These are phyloP conservation scores for Chenopodium album DNA, from an alignment of 148 eudicot genomes.

Conservation along the genomic window DNA sequence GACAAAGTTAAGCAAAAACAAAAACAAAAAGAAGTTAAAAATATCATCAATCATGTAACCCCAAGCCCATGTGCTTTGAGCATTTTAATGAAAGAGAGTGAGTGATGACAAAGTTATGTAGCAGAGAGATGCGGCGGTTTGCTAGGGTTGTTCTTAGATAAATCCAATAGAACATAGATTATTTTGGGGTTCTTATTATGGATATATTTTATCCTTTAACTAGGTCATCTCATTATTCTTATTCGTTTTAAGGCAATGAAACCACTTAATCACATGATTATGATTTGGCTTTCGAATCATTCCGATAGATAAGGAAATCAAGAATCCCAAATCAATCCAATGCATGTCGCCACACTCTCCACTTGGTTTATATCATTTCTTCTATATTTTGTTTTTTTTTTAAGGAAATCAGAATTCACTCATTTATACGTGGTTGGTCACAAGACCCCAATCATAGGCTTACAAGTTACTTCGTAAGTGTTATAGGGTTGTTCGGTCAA, in stretches of 20 bases:
- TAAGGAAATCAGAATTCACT: too few relatives aligned
- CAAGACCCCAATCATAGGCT: too few relatives aligned
- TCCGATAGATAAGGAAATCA: background rate
- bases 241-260: background rate
- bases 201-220: background rate
- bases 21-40: too few relatives aligned
- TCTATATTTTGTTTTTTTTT: too few relatives aligned
- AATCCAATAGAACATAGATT: background rate
- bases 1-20: too few relatives aligned
- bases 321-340: background rate
- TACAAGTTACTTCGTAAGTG: too few relatives aligned
- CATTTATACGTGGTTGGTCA: too few relatives aligned
- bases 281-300: background rate
- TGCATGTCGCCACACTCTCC: background rate
- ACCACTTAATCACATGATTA: constrained; percentile 19
- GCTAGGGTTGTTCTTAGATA: constrained; percentile 7
- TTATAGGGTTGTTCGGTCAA: too few relatives aligned
- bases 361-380: background rate
- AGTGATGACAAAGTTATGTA: background rate
- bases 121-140: constrained; percentile 19
- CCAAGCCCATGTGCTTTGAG: constrained; percentile 2
- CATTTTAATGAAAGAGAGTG: constrained; percentile 6
- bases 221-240: background rate
- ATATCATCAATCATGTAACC: background rate
- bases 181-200: too few relatives aligned